phyloP scores from a whole-genome alignment of 2,329 filamentous ascomycete genomes.

The Exophiala alcalophila region DNA sequence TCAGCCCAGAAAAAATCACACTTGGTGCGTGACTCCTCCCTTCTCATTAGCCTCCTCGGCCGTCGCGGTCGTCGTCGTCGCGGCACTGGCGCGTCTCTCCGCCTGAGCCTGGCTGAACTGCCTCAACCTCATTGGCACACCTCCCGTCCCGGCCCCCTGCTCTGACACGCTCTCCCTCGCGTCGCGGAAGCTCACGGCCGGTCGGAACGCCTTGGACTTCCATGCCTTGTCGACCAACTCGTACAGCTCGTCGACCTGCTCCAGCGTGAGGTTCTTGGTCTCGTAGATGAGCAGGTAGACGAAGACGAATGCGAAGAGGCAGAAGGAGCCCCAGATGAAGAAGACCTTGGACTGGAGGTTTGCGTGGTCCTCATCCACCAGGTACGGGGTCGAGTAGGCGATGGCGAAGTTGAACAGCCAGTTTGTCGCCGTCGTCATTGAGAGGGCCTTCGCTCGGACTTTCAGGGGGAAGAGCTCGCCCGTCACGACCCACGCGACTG shows the following conservation, averaged over 20 bases:
- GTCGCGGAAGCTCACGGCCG: no score
- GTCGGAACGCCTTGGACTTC: constrained; percentile 2
- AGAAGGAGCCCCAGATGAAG: constrained; percentile 69
- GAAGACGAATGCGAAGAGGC: constrained; percentile 28
- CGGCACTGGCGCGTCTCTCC: no score
- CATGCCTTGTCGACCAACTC: constrained; percentile 2
- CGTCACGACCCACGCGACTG: constrained; percentile 48
- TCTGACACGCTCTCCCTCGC: no score
- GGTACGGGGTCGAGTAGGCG: constrained; percentile 33
- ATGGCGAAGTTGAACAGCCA: constrained; percentile 38
- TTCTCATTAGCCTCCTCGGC: no score
- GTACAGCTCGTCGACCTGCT: constrained; percentile 33
- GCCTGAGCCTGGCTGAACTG: no score
- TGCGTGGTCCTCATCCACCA: constrained; percentile 24
- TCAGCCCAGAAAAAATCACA: no score
- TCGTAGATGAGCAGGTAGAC: constrained; percentile 34
- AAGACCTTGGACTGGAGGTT: constrained; percentile 59
- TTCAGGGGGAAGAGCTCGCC: constrained; percentile 43
- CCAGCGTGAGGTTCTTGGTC: constrained; percentile 34
- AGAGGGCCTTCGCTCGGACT: constrained; percentile 37
- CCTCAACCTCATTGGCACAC: no score
- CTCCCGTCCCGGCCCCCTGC: no score
- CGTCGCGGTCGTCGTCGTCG: no score
- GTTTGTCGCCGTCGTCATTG: constrained; percentile 37
- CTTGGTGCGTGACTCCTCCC: no score